Percentiles rank a stretch among this genome's conserved stretches.
These are phyloP conservation scores for Suhomyces tanzawaensis DNA, from an alignment of 805 yeast genomes.

Conservation along the genomic window DNA sequence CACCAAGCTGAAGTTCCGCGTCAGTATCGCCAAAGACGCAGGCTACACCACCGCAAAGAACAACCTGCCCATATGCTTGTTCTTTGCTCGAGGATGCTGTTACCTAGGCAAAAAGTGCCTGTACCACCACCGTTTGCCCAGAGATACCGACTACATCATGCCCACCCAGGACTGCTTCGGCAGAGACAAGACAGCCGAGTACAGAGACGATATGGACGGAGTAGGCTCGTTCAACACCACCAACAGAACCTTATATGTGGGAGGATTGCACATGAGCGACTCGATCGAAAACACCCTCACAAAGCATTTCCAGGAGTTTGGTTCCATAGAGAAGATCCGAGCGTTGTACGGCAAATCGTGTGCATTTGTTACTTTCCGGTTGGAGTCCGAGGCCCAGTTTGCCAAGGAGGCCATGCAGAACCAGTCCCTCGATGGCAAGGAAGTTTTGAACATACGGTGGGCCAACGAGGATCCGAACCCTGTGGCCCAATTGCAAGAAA, in stretches of 20 bases:
- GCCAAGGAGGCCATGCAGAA: constrained; percentile 93
- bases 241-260: constrained; percentile 78
- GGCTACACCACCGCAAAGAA: constrained; percentile 75
- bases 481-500: constrained; percentile 48
- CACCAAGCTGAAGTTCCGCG: constrained; percentile 55
- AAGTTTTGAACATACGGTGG: constrained; percentile 75
- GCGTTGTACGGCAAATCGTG: constrained; percentile 61
- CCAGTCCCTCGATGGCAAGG: constrained; percentile 61
- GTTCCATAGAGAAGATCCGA: constrained; percentile 65
- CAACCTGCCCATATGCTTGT: constrained; percentile 63
- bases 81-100: constrained; percentile 89
- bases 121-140: constrained; percentile 77
- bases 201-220: constrained; percentile 92
- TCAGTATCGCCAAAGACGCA: constrained; percentile 59
- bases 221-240: constrained; percentile 72
- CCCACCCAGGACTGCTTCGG: constrained; percentile 88
- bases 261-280: constrained; percentile 47
- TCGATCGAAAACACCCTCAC: constrained; percentile 34
- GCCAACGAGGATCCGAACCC: constrained; percentile 89
- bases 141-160: constrained; percentile 51
- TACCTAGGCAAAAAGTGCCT: constrained; percentile 72
- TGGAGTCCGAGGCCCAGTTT: constrained; percentile 82
- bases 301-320: constrained; percentile 66
- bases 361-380: constrained; percentile 72
- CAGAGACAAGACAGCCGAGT: constrained; percentile 76